phyloP scores from a whole-genome alignment of 495 filamentous ascomycete genomes.

The Parachaetomium inaequale region DNA sequence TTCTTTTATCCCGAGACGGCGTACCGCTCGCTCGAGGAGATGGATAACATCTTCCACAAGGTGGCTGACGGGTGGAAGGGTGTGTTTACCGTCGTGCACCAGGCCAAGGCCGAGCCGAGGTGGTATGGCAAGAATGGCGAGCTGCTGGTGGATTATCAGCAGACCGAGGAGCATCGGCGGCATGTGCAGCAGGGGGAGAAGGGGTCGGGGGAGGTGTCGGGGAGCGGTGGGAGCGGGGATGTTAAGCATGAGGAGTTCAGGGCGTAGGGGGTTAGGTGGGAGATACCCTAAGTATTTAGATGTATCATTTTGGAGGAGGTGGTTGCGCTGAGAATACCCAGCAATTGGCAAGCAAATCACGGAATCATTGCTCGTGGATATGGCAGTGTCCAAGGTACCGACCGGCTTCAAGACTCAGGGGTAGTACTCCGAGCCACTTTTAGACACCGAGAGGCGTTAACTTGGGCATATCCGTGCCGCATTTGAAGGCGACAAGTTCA shows the following conservation, averaged over 20 bases:
- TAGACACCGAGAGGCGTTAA: too few species aligned
- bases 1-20: slow-evolving; percentile 75
- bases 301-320: too few species aligned
- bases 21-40: slow-evolving; percentile 68
- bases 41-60: slow-evolving; percentile 76
- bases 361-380: too few species aligned
- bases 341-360: too few species aligned
- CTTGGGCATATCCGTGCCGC: too few species aligned
- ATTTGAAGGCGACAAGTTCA: too few species aligned
- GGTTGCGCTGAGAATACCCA: too few species aligned
- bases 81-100: slow-evolving; percentile 66
- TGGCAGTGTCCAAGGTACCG: too few species aligned
- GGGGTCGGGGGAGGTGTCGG: slow-evolving; percentile 1
- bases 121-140: slow-evolving; percentile 12
- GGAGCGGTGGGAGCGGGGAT: neutral
- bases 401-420: too few species aligned
- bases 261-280: neutral
- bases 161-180: neutral
- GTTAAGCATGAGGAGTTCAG: neutral
- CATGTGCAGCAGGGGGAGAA: neutral
- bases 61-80: slow-evolving; percentile 59
- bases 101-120: slow-evolving; percentile 55
- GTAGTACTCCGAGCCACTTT: too few species aligned
- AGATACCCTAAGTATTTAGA: too few species aligned
- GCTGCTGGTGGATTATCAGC: slow-evolving; percentile 8